Evolutionary conservation across 495 filamentous ascomycete species (phyloP), one percentile per base, ranked within the genome.

Genomic region (Aspergillus nidulans): DNA sequence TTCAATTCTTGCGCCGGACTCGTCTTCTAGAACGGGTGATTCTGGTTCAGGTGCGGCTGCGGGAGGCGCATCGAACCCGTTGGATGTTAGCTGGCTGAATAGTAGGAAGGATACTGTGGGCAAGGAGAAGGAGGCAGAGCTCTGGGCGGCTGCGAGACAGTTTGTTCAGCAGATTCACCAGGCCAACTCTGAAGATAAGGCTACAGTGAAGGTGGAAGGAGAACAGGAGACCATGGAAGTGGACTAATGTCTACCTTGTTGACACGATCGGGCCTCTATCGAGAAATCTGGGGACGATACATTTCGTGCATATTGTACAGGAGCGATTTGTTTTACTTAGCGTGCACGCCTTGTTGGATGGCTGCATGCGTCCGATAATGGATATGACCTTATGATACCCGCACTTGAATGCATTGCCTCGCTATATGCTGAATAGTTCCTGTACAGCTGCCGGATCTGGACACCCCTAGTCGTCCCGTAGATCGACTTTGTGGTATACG

Each of bases 11-110:
- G 76, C 80, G 5, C 62, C 68, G 7, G 73, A 76, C 13, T 49
- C 60, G 1, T 47, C 56, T 46, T 48, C 54, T 19, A 61, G 62
- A 38, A 48, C 55, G 39, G 64, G 64, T 23, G 69, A 75, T 58
- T 55, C 60, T 18, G 57, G 52, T 40, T 55, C 63, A 15, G 64
- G 51, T 25, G 61, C 59, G 26, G 61, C 57, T 4, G 58, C 54
- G 4, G 53, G 60, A 1, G 56, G 61, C 18, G 63, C 59, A 2
- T 62, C 60, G 10, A 70, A 73, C 45, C 69, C 70, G 16, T 70
- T 92, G 42, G 91, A 96, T 68, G 82, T 94, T 13, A 90, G 90
- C 47, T 87, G 85, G 82, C 71, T 96, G 63, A 96, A 96, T 62
- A 87, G 86, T 69, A 81, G 89, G 54, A 87, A 85, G 55, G 84